A percentile compares a stretch with the other conserved stretches of the same genome.
Conservation (phyloP, 257 asterid species). For the Misopates orontium region DNA sequence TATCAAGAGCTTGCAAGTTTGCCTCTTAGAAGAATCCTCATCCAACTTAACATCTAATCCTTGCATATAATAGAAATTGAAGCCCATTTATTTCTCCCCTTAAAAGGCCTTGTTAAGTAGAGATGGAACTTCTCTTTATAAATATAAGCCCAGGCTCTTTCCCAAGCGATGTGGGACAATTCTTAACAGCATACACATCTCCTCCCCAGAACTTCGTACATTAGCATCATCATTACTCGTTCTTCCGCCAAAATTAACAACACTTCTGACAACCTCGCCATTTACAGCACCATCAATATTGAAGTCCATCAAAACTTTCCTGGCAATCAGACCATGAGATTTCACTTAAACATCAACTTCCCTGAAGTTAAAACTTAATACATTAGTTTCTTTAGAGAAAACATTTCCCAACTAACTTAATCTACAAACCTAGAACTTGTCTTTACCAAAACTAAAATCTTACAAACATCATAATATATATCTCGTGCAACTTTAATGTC, state of each 20-base stretch:
- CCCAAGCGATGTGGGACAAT: no score
- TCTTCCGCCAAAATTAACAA: constrained; percentile 50
- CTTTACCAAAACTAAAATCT: no score
- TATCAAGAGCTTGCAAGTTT: constrained; percentile 49
- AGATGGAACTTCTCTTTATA: no score
- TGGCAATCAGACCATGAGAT: constrained; percentile 24
- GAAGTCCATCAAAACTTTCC: constrained; percentile 61
- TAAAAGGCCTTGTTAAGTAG: no score
- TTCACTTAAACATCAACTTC: constrained; percentile 18
- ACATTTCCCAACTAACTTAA: background rate
- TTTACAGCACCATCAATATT: constrained; percentile 71
- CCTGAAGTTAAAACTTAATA: constrained; percentile 20
- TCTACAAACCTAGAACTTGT: no score
- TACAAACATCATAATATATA: no score
- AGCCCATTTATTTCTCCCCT: no score
- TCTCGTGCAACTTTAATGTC: no score
- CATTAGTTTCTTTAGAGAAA: constrained; percentile 15
- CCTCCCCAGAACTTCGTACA: constrained; percentile 58
- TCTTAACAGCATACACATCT: no score
- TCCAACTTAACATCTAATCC: constrained; percentile 60
- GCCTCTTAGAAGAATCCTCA: constrained; percentile 59
- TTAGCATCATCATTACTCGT: constrained; percentile 49
- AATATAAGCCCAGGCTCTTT: no score
- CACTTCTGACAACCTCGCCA: constrained; percentile 70
- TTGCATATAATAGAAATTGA: no score